phyloP scores from a whole-genome alignment of 768 basidiomycete genomes.

The Hypsizygus marmoreus region DNA sequence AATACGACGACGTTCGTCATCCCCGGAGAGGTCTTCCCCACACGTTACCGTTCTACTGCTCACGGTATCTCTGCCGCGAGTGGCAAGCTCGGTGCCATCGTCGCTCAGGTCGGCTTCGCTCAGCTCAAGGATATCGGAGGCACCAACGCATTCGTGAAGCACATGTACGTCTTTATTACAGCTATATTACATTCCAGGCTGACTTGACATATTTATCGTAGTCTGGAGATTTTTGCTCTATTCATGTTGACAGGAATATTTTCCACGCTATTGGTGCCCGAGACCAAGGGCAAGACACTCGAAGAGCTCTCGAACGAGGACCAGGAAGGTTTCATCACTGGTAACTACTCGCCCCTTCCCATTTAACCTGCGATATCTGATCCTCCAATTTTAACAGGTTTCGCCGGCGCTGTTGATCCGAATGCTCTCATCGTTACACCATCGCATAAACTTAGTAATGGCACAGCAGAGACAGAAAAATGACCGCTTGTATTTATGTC shows the following conservation, averaged over 20 bases:
- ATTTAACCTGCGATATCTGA: background rate
- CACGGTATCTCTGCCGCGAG: conserved; percentile 84
- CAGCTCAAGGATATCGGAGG: conserved; percentile 72
- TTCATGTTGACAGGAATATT: conserved; percentile 87
- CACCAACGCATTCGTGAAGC: conserved; percentile 56
- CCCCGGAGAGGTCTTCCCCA: conserved; percentile 85
- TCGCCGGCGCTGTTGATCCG: background rate
- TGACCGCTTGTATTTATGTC: no score
- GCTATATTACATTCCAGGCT: conserved; percentile 1
- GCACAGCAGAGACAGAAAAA: no score
- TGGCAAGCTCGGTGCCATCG: conserved; percentile 83
- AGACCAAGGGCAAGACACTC: conserved; percentile 67
- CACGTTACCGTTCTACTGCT: conserved; percentile 83
- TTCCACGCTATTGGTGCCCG: conserved; percentile 79
- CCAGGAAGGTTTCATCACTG: conserved; percentile 60
- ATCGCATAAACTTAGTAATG: no score
- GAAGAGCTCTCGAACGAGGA: conserved; percentile 77
- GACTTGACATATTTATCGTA: conserved; percentile 23
- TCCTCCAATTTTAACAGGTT: background rate
- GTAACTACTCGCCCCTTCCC: conserved; percentile 13
- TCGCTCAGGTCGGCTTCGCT: conserved; percentile 78
- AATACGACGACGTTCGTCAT: conserved; percentile 81
- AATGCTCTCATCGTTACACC: no score
- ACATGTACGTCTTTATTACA: conserved; percentile 55
- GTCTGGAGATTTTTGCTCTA: conserved; percentile 78